These are phyloP conservation scores for Pythium rhizo-oryzae DNA, from an alignment of 352 stramenopile species.

Conservation along the genomic window DNA sequence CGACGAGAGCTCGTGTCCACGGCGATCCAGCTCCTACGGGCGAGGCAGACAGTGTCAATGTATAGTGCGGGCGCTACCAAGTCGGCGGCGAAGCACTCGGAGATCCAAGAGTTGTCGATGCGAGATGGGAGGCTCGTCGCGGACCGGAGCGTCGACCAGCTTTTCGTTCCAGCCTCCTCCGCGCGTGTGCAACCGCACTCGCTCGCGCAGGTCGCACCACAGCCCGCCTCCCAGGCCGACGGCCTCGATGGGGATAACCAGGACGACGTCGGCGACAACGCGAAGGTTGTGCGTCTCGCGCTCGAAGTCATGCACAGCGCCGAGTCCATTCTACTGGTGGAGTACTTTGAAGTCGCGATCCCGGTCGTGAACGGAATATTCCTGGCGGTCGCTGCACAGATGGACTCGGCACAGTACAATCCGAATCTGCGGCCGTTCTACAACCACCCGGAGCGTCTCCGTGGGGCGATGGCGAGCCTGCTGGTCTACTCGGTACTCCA, in stretches of 20 bases:
- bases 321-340: slow-evolving; percentile 18
- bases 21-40: neutral
- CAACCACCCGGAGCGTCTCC: neutral
- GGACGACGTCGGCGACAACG: neutral
- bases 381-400: slow-evolving; percentile 2
- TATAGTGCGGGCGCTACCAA: neutral
- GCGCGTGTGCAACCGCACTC: neutral
- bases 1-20: slow-evolving; percentile 1
- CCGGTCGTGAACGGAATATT: slow-evolving; percentile 6
- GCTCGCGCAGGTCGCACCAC: neutral
- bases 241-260: too few species aligned
- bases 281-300: neutral
- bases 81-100: neutral
- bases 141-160: too few species aligned
- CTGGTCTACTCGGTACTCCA: slow-evolving; percentile 10
- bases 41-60: neutral
- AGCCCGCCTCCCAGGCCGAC: too few species aligned
- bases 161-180: neutral
- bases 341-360: slow-evolving; percentile 22
- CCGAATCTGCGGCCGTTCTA: slow-evolving; percentile 15
- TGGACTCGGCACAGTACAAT: slow-evolving; percentile 13
- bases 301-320: slow-evolving; percentile 13
- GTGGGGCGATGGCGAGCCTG: neutral
- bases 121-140: too few species aligned
- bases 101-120: neutral